Conservation (phyloP, 441 rosid genomes). For the Gossypium gossypioides region DNA sequence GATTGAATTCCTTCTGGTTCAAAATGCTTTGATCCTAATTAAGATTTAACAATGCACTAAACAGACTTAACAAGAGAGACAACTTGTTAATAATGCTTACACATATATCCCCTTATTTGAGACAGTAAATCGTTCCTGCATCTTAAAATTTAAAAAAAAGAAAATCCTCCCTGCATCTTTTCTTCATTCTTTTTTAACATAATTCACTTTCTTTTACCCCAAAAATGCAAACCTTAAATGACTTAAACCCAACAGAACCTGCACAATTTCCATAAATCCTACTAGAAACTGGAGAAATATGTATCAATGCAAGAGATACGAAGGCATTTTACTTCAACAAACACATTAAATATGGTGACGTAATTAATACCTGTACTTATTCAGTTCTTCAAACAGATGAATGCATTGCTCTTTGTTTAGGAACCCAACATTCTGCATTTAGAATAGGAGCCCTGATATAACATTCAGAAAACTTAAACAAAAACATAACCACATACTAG, state of each 20-base stretch:
- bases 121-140: neutral
- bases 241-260: neutral
- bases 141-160: neutral
- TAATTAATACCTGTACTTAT: slow-evolving; percentile 63
- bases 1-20: neutral
- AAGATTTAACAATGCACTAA: neutral
- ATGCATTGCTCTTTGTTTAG: slow-evolving; percentile 69
- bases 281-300: neutral
- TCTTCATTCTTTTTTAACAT: neutral
- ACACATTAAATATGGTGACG: slow-evolving; percentile 4
- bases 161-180: neutral
- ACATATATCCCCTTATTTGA: neutral
- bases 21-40: neutral
- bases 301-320: neutral
- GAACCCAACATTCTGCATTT: slow-evolving; percentile 46
- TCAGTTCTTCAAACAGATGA: slow-evolving; percentile 65
- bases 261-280: neutral
- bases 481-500: neutral
- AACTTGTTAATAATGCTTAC: neutral
- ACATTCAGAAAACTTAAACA: neutral
- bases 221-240: neutral
- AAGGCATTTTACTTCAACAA: slow-evolving; percentile 3
- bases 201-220: neutral
- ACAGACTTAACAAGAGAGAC: neutral
- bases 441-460: slow-evolving; percentile 15